Evolutionary conservation across 768 basidiomycete genomes (phyloP), one percentile per base, ranked within the genome.

Genomic region (Porphyrellus cyaneotinctus): DNA sequence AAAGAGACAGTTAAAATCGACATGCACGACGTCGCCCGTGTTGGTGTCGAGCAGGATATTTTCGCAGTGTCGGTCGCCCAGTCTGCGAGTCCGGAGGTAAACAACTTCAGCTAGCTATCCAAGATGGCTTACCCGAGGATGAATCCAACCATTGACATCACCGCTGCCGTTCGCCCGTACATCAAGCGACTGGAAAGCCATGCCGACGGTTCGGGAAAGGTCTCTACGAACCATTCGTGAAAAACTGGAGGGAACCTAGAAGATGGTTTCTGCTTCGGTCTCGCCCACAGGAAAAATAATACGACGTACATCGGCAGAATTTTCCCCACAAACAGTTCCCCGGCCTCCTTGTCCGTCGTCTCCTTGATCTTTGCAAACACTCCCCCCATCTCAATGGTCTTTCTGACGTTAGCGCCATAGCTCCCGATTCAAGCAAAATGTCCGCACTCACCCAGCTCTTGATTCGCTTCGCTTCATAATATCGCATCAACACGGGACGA

Each of bases 71-170:
- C 97, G 80, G 69, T 99, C 97, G 13, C 97, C 97, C n/a, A 99
- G 77, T n/a, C 95, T 95, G 42, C 23, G 17, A 23, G 20, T 12
- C 11, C 43, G 12, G 42, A 8, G 12, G 11, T 6, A 13, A 28
- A 24, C 2, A 36, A 30, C 28, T 5, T 9, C 26, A 28, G 26
- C 26, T 4, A 28, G 26, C 4, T 9, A 28, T 28, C 26, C 5
- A 28, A 12, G 36, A 37, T 22, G 49, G 30, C 54, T 42, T 58
- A 95, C 93, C 95, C 95, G 13, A 98, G 75, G 38, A 99, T 93
- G 62, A 90, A 95, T 12, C 97, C 97, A 20, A 98, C 90, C 90
- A 99, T 98, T 1, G 90, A 97, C 87, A 97, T 98, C 49, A 98
- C 97, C 0, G 95, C 97, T 0, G 89, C 82, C 0, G 95, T 97